Percentiles rank a stretch among this genome's conserved stretches.
Evolutionary conservation across 106 monocot genomes (phyloP).

Genomic region (Platanthera guangdongensis): DNA sequence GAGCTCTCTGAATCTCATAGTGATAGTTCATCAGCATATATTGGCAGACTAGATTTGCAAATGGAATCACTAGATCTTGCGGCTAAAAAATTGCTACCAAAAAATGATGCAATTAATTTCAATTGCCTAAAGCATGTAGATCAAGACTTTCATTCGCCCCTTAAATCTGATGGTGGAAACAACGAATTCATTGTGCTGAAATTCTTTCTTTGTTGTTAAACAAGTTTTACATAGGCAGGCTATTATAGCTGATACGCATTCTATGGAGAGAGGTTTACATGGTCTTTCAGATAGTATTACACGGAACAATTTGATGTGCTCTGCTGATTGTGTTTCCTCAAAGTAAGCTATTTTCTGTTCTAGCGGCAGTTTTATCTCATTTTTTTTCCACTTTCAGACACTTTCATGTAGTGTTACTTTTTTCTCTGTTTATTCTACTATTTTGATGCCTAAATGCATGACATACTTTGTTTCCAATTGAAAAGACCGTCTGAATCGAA

Average conservation of each 20-base stretch:
- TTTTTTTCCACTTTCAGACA: too few species aligned
- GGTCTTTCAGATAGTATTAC: conserved; percentile 16
- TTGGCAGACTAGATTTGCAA: conserved; percentile 30
- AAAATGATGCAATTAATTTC: not conserved
- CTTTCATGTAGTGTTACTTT: too few species aligned
- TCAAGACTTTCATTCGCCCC: not conserved
- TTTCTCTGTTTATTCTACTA: too few species aligned
- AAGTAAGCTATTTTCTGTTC: conserved; percentile 11
- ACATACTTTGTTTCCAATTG: too few species aligned
- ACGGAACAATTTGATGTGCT: conserved; percentile 8
- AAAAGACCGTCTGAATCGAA: too few species aligned
- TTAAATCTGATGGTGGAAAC: not conserved
- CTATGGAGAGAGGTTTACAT: conserved; percentile 25
- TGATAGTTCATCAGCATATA: conserved; percentile 19
- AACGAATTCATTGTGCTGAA: conserved; percentile 10
- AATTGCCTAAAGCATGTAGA: not conserved
- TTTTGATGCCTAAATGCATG: too few species aligned
- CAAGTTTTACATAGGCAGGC: conserved; percentile 45
- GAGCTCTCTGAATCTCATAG: conserved; percentile 11
- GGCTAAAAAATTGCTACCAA: not conserved
- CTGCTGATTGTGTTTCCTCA: conserved; percentile 4
- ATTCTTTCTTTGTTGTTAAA: conserved; percentile 43
- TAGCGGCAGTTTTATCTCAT: too few species aligned
- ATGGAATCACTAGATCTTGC: conserved; percentile 32
- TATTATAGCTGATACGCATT: conserved; percentile 35